Conservation (phyloP, 352 stramenopile species). For the Ochromonadaceae sp. region DNA sequence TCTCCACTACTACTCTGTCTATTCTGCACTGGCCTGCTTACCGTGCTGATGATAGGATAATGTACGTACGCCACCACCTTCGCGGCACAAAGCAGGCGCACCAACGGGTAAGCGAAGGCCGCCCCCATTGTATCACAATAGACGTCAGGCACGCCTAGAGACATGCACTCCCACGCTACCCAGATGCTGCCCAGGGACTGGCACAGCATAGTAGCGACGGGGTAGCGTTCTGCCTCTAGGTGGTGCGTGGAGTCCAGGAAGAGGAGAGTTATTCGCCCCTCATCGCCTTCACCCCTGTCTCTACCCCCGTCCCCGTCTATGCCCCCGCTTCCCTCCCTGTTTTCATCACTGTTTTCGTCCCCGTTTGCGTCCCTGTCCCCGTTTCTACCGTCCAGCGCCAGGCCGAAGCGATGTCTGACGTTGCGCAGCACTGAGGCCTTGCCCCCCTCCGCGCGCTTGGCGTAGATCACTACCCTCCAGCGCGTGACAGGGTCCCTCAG, state of each 20-base stretch:
- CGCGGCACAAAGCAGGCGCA: slow-evolving; percentile 56
- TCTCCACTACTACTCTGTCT: too few relatives aligned
- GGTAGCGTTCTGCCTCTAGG: slow-evolving; percentile 46
- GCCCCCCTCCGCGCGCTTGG: too few relatives aligned
- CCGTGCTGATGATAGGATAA: slow-evolving; percentile 96
- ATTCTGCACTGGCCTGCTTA: too few relatives aligned
- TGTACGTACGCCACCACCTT: slow-evolving; percentile 88
- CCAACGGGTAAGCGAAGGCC: slow-evolving; percentile 87
- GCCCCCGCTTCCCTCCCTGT: too few relatives aligned
- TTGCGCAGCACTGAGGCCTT: too few relatives aligned
- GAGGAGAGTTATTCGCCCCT: slow-evolving; percentile 34
- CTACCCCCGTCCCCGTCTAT: too few relatives aligned
- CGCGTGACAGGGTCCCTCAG: slow-evolving; percentile 24
- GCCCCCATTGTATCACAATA: slow-evolving; percentile 95
- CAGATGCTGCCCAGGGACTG: slow-evolving; percentile 84
- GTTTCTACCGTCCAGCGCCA: neutral
- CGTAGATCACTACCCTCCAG: too few relatives aligned
- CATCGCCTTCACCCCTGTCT: too few relatives aligned
- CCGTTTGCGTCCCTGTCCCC: slow-evolving; percentile 38
- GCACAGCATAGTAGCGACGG: slow-evolving; percentile 74
- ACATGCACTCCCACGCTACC: slow-evolving; percentile 67
- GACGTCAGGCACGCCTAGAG: slow-evolving; percentile 53
- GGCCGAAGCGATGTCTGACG: too few relatives aligned
- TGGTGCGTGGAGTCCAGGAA: slow-evolving; percentile 30
- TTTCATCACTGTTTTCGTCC: too few relatives aligned